phyloP scores from a whole-genome alignment of 257 asterid species.

The Fraxinus pennsylvanica region DNA sequence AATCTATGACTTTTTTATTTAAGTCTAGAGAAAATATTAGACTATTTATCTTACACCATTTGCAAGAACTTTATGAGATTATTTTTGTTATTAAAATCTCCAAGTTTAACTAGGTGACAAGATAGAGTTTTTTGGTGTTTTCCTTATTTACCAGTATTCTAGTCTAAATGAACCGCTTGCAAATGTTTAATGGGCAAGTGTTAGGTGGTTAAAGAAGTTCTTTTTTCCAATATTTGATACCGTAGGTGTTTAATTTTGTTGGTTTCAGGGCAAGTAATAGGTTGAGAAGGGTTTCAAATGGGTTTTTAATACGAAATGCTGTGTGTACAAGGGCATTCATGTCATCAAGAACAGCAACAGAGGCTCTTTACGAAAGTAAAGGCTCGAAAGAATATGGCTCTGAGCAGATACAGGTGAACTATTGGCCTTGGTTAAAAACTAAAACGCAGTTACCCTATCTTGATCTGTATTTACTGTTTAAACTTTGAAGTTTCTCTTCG shows the following conservation, averaged over 20 bases:
- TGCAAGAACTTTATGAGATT: background rate
- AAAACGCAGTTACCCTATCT: constrained; percentile 6
- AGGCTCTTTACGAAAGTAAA: constrained; percentile 55
- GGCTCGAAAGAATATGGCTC: constrained; percentile 79
- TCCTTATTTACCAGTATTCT: background rate
- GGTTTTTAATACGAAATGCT: constrained; percentile 40
- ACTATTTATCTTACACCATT: constrained; percentile 1
- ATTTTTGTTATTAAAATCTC: background rate
- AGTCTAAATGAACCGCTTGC: constrained; percentile 5
- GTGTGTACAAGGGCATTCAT: constrained; percentile 66
- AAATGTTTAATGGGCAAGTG: background rate
- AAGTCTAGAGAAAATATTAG: background rate
- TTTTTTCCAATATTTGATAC: background rate
- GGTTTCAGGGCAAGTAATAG: constrained; percentile 51
- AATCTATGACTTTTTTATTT: background rate
- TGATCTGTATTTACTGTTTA: constrained; percentile 1
- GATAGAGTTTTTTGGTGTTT: background rate
- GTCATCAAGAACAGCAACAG: constrained; percentile 65
- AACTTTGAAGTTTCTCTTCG: constrained; percentile 2
- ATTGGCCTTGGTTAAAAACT: constrained; percentile 23
- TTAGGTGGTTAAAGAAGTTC: constrained; percentile 6
- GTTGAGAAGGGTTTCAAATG: constrained; percentile 43
- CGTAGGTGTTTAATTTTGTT: constrained; percentile 2
- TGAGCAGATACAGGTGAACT: constrained; percentile 92
- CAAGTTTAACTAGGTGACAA: background rate